phyloP scores from a whole-genome alignment of 2,329 filamentous ascomycete species.

The Macroventuria anomochaeta region DNA sequence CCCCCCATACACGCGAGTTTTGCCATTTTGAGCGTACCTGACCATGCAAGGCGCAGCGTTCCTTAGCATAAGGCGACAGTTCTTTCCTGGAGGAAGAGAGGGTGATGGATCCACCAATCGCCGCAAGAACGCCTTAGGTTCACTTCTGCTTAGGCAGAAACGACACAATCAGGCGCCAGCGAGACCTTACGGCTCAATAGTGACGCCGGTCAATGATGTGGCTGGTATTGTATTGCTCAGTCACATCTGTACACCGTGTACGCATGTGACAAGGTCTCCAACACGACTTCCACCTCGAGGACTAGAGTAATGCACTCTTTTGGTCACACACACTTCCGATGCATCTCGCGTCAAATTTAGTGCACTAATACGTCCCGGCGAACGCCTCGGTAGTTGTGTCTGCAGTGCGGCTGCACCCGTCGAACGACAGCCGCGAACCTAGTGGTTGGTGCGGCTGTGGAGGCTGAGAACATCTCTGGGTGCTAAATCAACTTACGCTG shows the following conservation, averaged over 20 bases:
- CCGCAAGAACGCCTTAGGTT: not conserved
- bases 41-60: not conserved
- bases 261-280: not conserved
- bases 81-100: constrained; percentile 2
- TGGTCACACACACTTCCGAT: not conserved
- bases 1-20: not conserved
- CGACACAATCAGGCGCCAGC: not conserved
- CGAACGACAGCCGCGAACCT: no score
- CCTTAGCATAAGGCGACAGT: not conserved
- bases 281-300: not conserved
- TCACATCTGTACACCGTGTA: not conserved
- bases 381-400: not conserved
- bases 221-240: not conserved
- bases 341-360: not conserved
- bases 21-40: not conserved
- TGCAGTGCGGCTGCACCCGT: not conserved
- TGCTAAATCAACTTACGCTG: not conserved
- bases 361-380: not conserved
- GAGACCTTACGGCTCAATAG: not conserved
- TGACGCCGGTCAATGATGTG: not conserved
- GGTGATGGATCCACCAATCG: not conserved
- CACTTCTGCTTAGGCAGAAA: constrained; percentile 3
- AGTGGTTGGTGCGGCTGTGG: not conserved
- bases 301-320: not conserved
- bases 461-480: not conserved